Conservation (phyloP, 2,329 filamentous ascomycete genomes). For the Aspergillus awamori region DNA sequence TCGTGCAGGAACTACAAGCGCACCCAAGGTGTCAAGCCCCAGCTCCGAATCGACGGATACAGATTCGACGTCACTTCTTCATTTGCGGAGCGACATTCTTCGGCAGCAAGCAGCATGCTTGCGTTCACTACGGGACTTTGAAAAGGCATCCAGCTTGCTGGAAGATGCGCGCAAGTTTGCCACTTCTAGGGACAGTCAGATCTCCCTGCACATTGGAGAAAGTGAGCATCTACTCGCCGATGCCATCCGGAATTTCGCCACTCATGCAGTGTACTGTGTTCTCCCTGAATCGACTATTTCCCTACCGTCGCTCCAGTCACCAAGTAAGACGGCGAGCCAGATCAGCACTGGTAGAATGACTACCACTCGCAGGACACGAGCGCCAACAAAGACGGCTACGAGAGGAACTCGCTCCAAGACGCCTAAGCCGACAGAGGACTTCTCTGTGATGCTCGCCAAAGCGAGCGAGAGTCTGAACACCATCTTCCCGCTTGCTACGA, state of each 20-base stretch:
- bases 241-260: conserved; percentile 60
- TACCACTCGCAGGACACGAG: conserved; percentile 29
- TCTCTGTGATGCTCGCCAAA: conserved; percentile 40
- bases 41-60: conserved; percentile 26
- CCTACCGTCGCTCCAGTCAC: conserved; percentile 67
- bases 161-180: conserved; percentile 37
- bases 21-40: conserved; percentile 24
- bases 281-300: conserved; percentile 92
- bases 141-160: conserved; percentile 60
- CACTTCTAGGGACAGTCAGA: conserved; percentile 60
- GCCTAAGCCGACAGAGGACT: conserved; percentile 38
- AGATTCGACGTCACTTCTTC: conserved; percentile 44
- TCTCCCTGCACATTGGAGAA: conserved; percentile 52
- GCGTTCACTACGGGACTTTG: conserved; percentile 55
- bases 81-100: conserved; percentile 53
- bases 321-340: conserved; percentile 37
- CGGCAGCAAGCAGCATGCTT: conserved; percentile 55
- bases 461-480: conserved; percentile 38
- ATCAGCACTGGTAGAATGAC: conserved; percentile 36
- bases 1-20: conserved; percentile 32
- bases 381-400: conserved; percentile 30
- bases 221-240: conserved; percentile 42
- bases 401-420: conserved; percentile 31
- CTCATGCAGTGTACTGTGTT: conserved; percentile 83
- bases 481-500: conserved; percentile 37